A percentile compares a stretch with the other conserved stretches of the same genome.
These are phyloP conservation scores for Globisporangium cederbergense DNA, from an alignment of 352 stramenopile species.

Conservation along the genomic window DNA sequence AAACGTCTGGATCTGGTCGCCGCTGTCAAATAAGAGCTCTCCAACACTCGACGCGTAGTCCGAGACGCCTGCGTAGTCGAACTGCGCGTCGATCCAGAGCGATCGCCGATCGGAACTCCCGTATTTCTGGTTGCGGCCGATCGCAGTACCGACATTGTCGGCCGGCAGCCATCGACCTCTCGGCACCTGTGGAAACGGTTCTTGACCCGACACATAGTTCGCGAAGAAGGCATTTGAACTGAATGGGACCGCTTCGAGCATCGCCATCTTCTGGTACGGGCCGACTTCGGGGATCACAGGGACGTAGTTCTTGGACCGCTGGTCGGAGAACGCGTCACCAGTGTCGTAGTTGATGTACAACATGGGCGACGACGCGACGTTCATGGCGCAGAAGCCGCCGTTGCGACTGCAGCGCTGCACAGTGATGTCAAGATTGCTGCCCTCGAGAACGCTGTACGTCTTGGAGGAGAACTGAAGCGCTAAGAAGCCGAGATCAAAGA, in stretches of 20 bases:
- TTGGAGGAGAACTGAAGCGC: conserved; percentile 69
- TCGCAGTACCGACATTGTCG: conserved; percentile 80
- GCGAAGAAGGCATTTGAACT: conserved; percentile 50
- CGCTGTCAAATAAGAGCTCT: conserved; percentile 60
- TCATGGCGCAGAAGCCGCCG: conserved; percentile 57
- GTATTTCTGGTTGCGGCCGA: conserved; percentile 89
- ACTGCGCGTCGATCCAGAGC: conserved; percentile 73
- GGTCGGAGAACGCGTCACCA: conserved; percentile 66
- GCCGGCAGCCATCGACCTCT: conserved; percentile 51
- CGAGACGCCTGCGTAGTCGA: conserved; percentile 87
- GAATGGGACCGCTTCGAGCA: conserved; percentile 49
- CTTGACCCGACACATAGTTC: conserved; percentile 49
- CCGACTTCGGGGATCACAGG: conserved; percentile 38
- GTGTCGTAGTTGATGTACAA: conserved; percentile 75
- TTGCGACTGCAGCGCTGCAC: conserved; percentile 63
- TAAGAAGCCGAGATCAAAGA: conserved; percentile 91
- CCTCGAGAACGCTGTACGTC: conserved; percentile 87
- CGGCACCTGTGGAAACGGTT: conserved; percentile 73
- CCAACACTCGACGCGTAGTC: conserved; percentile 83
- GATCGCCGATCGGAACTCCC: conserved; percentile 77
- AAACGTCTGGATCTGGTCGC: conserved; percentile 53
- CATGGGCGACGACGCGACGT: conserved; percentile 38
- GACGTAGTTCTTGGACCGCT: conserved; percentile 48
- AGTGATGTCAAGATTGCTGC: conserved; percentile 65
- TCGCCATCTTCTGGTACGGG: conserved; percentile 58